Conservation (phyloP, 768 basidiomycete genomes). For the Pleurotus tuber-regium region DNA sequence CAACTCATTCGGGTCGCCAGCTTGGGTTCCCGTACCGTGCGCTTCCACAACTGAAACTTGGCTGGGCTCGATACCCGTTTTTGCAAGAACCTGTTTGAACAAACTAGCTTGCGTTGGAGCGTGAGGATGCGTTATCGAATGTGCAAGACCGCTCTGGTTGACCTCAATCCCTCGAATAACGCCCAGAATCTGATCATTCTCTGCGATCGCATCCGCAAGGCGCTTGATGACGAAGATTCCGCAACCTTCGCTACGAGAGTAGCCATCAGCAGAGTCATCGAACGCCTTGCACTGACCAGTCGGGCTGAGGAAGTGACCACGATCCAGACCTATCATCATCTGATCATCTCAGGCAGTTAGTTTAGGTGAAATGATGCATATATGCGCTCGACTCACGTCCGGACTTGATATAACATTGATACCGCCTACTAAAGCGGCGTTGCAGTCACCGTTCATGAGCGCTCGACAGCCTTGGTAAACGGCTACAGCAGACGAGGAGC, state of each 20-base stretch:
- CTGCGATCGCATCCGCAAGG: constrained; percentile 1
- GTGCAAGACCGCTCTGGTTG: constrained; percentile 14
- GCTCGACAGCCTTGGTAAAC: constrained; percentile 70
- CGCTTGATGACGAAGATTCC: constrained; percentile 31
- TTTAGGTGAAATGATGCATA: constrained; percentile 62
- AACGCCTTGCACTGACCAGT: constrained; percentile 71
- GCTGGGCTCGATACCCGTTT: not conserved
- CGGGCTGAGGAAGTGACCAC: constrained; percentile 65
- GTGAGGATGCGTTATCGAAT: constrained; percentile 29
- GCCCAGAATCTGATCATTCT: not conserved
- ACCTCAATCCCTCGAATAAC: constrained; percentile 1
- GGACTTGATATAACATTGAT: constrained; percentile 70
- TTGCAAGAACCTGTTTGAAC: constrained; percentile 25
- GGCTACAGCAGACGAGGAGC: constrained; percentile 68
- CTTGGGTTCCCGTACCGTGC: not conserved
- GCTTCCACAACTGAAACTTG: not conserved
- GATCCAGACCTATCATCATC: constrained; percentile 36
- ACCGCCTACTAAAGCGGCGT: constrained; percentile 68
- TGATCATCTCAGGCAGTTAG: constrained; percentile 12
- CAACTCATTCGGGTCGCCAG: constrained; percentile 40
- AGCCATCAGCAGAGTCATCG: constrained; percentile 71
- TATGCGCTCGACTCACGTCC: constrained; percentile 48
- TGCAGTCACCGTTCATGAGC: constrained; percentile 62
- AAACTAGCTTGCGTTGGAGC: constrained; percentile 55
- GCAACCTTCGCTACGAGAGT: constrained; percentile 69